Conservation (phyloP, 1,284 basidiomycete genomes). For the Ganoderma multipileum region DNA sequence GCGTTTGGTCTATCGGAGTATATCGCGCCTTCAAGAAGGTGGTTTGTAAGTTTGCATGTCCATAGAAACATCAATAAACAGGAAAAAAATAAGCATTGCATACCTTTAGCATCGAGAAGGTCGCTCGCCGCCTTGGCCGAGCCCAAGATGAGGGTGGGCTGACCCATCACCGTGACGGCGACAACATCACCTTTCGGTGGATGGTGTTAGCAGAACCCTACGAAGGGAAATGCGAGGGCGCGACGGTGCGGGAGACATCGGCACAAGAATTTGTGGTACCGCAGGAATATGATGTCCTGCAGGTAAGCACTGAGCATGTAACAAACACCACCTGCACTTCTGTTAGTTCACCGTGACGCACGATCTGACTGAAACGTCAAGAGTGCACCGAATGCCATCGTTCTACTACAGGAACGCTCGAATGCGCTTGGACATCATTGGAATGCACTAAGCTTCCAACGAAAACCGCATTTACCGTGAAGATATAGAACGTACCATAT, state of each 20-base stretch:
- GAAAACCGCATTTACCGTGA: neutral
- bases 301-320: too few species aligned
- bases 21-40: constrained; percentile 37
- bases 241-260: neutral
- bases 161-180: constrained; percentile 38
- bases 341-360: too few species aligned
- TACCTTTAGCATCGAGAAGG: constrained; percentile 40
- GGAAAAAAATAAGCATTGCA: neutral
- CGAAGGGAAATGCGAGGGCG: neutral
- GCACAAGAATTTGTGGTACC: too few species aligned
- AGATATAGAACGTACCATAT: constrained; percentile 37
- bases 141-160: constrained; percentile 41
- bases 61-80: neutral
- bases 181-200: constrained; percentile 38
- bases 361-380: too few species aligned
- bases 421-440: neutral
- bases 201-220: neutral
- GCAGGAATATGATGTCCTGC: too few species aligned
- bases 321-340: too few species aligned
- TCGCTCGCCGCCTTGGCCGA: constrained; percentile 41
- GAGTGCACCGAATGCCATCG: too few species aligned
- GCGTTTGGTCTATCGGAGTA: constrained; percentile 50
- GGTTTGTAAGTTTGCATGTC: neutral
- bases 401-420: too few species aligned
- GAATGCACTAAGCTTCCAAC: neutral